Percentiles rank a stretch among this genome's conserved stretches.
phyloP scores from a whole-genome alignment of 768 basidiomycete genomes.

The Trametes sanguinea region DNA sequence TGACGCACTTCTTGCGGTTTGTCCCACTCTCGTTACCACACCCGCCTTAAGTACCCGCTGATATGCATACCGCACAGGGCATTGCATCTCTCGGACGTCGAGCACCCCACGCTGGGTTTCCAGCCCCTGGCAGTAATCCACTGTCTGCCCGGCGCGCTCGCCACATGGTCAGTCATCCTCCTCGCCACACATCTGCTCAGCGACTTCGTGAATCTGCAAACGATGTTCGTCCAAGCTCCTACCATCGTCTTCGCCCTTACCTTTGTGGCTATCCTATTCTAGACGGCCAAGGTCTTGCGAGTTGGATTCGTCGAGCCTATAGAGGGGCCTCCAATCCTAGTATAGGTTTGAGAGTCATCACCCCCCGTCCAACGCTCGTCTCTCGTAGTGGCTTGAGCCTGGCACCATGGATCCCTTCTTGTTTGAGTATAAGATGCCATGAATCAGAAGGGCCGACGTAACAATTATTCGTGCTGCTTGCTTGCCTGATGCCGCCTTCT shows the following conservation, averaged over 20 bases:
- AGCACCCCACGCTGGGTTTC: slow-evolving; percentile 16
- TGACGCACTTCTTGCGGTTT: slow-evolving; percentile 15
- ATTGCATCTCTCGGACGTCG: slow-evolving; percentile 10
- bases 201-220: slow-evolving; percentile 7
- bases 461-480: too few relatives aligned
- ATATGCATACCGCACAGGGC: slow-evolving; percentile 1
- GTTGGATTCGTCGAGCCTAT: neutral
- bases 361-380: too few relatives aligned
- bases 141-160: slow-evolving; percentile 23
- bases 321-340: too few relatives aligned
- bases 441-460: too few relatives aligned
- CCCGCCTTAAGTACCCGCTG: neutral
- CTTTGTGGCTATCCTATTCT: slow-evolving; percentile 1
- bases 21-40: neutral
- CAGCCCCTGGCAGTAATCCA: slow-evolving; percentile 14
- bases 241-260: slow-evolving; percentile 6
- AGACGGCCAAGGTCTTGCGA: neutral
- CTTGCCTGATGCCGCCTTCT: too few relatives aligned
- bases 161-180: slow-evolving; percentile 23
- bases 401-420: too few relatives aligned
- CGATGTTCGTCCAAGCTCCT: slow-evolving; percentile 5
- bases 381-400: too few relatives aligned
- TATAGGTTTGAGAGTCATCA: too few relatives aligned
- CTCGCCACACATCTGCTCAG: slow-evolving; percentile 16
- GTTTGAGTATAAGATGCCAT: too few relatives aligned